These are phyloP conservation scores for Kregervanrija pseudodelftensis DNA, from an alignment of 805 yeast genomes.

Conservation along the genomic window DNA sequence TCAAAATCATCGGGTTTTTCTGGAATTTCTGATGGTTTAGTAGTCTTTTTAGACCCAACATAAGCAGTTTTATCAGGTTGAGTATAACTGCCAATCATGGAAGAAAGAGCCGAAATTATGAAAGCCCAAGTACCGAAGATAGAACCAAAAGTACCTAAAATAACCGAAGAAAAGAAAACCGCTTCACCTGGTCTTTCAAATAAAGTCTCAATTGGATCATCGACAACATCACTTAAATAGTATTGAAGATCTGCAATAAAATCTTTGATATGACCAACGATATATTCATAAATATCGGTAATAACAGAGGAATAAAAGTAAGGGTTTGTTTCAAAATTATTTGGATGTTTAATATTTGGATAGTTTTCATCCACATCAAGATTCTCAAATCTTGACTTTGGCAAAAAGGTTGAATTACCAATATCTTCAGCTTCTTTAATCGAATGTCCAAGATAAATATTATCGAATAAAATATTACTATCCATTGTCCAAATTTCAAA, in stretches of 20 bases:
- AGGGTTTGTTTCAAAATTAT: conserved; percentile 23
- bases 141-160: conserved; percentile 35
- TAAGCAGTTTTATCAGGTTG: conserved; percentile 5
- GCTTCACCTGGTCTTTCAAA: conserved; percentile 43
- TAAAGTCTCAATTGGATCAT: conserved; percentile 39
- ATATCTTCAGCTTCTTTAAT: conserved; percentile 76
- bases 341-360: conserved; percentile 40
- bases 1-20: conserved; percentile 8
- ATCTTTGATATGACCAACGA: conserved; percentile 11
- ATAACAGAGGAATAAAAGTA: conserved; percentile 11
- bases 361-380: conserved; percentile 32
- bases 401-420: conserved; percentile 68
- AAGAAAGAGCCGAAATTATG: conserved; percentile 24
- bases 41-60: neutral
- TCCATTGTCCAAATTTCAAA: conserved; percentile 90
- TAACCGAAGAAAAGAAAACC: conserved; percentile 36
- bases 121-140: conserved; percentile 36
- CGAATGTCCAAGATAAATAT: conserved; percentile 79
- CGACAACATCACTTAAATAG: conserved; percentile 31
- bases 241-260: conserved; percentile 14
- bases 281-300: conserved; percentile 8
- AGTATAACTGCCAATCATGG: conserved; percentile 11
- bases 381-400: conserved; percentile 47
- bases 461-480: conserved; percentile 65
- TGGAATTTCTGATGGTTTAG: neutral